These are phyloP conservation scores for Wickerhamomyces sp. DNA, from an alignment of 1,139 yeast species.

Conservation along the genomic window DNA sequence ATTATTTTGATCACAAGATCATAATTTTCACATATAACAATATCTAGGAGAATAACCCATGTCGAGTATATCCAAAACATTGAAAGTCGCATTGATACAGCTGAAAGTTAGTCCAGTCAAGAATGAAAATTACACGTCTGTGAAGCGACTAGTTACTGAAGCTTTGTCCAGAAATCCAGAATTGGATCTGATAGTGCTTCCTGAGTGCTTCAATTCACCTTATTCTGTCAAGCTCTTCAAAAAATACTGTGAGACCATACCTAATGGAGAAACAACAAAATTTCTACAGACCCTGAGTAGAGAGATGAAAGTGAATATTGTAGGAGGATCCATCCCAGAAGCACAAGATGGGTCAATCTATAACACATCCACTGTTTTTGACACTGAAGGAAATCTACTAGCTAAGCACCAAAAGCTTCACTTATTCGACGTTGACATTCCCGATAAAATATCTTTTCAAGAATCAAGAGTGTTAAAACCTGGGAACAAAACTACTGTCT, in stretches of 20 bases:
- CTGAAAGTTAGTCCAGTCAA: constrained; percentile 26
- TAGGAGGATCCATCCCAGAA: constrained; percentile 95
- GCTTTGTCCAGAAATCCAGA: constrained; percentile 35
- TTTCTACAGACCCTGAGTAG: constrained; percentile 62
- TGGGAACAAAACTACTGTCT: constrained; percentile 76
- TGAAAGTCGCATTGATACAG: not conserved
- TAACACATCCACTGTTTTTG: constrained; percentile 79
- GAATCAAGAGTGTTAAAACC: constrained; percentile 73
- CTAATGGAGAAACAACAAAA: constrained; percentile 62
- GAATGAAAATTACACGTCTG: constrained; percentile 34
- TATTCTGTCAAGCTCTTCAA: constrained; percentile 84
- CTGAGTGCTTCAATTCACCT: constrained; percentile 93
- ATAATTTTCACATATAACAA: too few species aligned
- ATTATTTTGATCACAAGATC: too few species aligned
- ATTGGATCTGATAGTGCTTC: constrained; percentile 44
- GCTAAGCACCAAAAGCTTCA: constrained; percentile 89
- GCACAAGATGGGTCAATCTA: constrained; percentile 55
- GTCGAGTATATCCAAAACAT: not conserved
- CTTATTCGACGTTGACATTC: constrained; percentile 86
- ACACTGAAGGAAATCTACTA: constrained; percentile 64
- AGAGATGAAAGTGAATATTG: constrained; percentile 52
- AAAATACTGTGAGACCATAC: constrained; percentile 74
- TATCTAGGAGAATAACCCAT: not conserved
- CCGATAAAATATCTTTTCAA: constrained; percentile 80
- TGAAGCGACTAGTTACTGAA: constrained; percentile 41